Conservation (phyloP, 352 stramenopile species). For the Pythium angustatum region DNA sequence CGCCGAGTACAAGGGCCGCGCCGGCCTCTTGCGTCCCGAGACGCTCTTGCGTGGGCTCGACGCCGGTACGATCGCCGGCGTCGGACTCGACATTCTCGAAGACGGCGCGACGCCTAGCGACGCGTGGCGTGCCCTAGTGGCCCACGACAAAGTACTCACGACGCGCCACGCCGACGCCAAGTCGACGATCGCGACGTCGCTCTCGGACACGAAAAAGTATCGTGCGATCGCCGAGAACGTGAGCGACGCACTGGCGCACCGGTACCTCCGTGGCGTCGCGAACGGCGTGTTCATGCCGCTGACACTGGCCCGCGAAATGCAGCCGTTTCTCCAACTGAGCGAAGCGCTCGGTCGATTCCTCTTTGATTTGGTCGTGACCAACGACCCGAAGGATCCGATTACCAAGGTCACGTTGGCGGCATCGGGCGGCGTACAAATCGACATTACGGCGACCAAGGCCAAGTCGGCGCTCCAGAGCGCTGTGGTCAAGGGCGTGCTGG, state of each 20-base stretch:
- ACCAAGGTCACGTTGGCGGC: constrained; percentile 64
- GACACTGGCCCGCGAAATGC: constrained; percentile 77
- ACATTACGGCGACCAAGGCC: constrained; percentile 76
- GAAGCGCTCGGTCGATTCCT: constrained; percentile 75
- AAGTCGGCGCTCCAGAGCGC: constrained; percentile 71
- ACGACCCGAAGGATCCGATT: constrained; percentile 62
- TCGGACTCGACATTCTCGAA: constrained; percentile 78
- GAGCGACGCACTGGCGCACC: constrained; percentile 62
- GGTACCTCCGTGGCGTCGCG: constrained; percentile 77
- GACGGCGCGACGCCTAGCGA: constrained; percentile 22
- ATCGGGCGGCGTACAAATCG: constrained; percentile 64
- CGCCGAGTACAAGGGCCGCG: constrained; percentile 62
- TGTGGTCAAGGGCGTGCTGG: constrained; percentile 74
- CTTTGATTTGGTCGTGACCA: constrained; percentile 66
- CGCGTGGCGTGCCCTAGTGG: constrained; percentile 67
- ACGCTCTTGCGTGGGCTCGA: constrained; percentile 70
- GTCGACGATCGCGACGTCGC: constrained; percentile 71
- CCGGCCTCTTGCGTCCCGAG: constrained; percentile 82
- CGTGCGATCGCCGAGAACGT: constrained; percentile 79
- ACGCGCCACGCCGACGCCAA: constrained; percentile 89
- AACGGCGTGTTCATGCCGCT: constrained; percentile 85
- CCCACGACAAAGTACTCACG: constrained; percentile 88
- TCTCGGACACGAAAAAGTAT: constrained; percentile 53
- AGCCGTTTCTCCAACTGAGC: constrained; percentile 73
- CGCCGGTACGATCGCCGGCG: constrained; percentile 80